Base-by-base conservation (phyloP, 169 alveolate genomes). In the Eimeria brunetti region DNA sequence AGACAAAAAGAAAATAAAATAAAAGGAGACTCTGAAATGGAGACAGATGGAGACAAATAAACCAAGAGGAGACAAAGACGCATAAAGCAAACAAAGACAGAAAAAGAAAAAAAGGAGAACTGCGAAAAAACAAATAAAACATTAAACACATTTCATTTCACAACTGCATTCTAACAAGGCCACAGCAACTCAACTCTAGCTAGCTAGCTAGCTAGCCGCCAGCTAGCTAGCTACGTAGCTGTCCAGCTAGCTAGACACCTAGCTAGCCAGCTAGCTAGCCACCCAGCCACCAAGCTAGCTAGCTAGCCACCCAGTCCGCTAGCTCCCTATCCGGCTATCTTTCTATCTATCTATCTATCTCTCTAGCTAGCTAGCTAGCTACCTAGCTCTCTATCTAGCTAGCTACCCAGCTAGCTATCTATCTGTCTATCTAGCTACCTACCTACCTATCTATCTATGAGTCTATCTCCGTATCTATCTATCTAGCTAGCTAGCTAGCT, bases 181-280 rank as follows among this genome's bases (percentile, higher is more conserved):
- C n/a, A 58, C 67, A 58, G n/a, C 8, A 6, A 58, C 67, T 2
- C 27, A 4, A 11, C 44, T 1, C 58, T 41, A 44, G 60, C 85
- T 12, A 75, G 60, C 85, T 71, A 71, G 83, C 44, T 30, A 71
- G 83, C 76, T 67, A 67, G n/a, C n/a, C n/a, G 76, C 64, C 18
- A 67, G 76, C 27, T 67, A 67, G 76, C 64, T 56, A 56, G 18
- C 24, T 56, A 18, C 24, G 24, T 56, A 56, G 64, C 64, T 56
- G 18, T 9, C 64, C 18, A 56, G 64, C 64, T 56, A 56, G 64
- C 64, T 9, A 56, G 64, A 9, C 24, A 56, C 24, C 64, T 56
- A 56, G 24, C 9, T 56, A 12, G 64, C 78, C 27, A 67, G 36
- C 5, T n/a, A 4, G 44, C 9, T 14, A 27, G 78, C 49, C 27